A percentile compares a stretch with the other conserved stretches of the same genome.
phyloP scores from a whole-genome alignment of 1,284 basidiomycete genomes.

The Heterobasidion annosum region DNA sequence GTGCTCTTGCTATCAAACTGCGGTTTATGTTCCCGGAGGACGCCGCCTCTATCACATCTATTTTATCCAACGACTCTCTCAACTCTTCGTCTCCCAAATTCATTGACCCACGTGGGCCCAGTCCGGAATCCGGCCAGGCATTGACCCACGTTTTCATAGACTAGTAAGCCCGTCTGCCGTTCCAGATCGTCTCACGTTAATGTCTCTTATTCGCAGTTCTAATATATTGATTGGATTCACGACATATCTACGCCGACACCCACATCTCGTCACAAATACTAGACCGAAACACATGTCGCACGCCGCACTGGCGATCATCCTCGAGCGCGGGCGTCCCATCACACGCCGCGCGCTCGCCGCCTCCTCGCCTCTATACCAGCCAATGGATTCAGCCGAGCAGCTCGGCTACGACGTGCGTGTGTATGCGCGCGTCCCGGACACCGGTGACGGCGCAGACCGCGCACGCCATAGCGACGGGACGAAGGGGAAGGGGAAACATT shows the following conservation, averaged over 20 bases:
- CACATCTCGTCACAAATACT: conserved; percentile 22
- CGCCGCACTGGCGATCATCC: conserved; percentile 57
- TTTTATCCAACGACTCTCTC: conserved; percentile 33
- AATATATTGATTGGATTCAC: conserved; percentile 79
- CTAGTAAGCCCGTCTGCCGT: conserved; percentile 40
- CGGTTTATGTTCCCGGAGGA: conserved; percentile 50
- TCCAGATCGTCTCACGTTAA: background rate
- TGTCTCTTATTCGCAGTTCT: conserved; percentile 37
- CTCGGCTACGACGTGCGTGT: conserved; percentile 77
- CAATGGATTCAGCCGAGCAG: conserved; percentile 65
- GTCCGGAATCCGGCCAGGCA: conserved; percentile 39
- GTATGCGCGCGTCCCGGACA: conserved; percentile 71
- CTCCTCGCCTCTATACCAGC: conserved; percentile 76
- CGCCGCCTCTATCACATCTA: conserved; percentile 15
- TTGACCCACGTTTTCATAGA: conserved; percentile 81
- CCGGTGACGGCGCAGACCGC: conserved; percentile 50
- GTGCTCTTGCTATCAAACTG: conserved; percentile 46
- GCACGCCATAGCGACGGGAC: conserved; percentile 19
- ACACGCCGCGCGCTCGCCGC: conserved; percentile 68
- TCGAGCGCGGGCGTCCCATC: conserved; percentile 65
- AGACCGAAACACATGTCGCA: conserved; percentile 49
- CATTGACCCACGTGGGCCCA: conserved; percentile 44
- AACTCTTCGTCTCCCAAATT: conserved; percentile 25
- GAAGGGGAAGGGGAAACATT: conserved; percentile 10
- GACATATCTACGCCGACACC: conserved; percentile 49